Percentiles rank a stretch among this genome's conserved stretches.
Evolutionary conservation across 2,329 filamentous ascomycete genomes (phyloP).

Genomic region (Endocalyx cinctus): DNA sequence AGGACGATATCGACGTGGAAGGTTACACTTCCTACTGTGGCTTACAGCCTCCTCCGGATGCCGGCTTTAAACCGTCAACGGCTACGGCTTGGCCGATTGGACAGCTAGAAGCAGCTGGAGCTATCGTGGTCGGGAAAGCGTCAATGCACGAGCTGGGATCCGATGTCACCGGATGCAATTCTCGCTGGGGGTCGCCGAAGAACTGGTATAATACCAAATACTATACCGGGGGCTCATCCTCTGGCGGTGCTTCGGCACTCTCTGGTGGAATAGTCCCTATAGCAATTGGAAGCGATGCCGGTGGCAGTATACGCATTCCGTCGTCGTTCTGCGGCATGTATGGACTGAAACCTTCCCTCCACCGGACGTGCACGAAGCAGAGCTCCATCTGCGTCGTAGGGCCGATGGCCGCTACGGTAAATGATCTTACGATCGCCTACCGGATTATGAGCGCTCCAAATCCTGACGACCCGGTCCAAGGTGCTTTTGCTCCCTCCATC

Average conservation of each 20-base stretch:
- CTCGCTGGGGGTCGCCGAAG: constrained; percentile 65
- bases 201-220: constrained; percentile 75
- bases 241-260: constrained; percentile 68
- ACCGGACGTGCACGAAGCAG: constrained; percentile 57
- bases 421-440: constrained; percentile 79
- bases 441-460: constrained; percentile 72
- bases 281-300: constrained; percentile 69
- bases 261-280: constrained; percentile 70
- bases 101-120: constrained; percentile 69
- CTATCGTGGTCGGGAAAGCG: constrained; percentile 69
- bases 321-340: constrained; percentile 73
- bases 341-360: constrained; percentile 75
- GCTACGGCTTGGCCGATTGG: constrained; percentile 66
- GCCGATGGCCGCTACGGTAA: constrained; percentile 70
- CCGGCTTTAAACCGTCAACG: constrained; percentile 39
- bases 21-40: constrained; percentile 67
- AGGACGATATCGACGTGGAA: constrained; percentile 71
- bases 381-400: constrained; percentile 60
- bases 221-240: constrained; percentile 78
- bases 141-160: constrained; percentile 79
- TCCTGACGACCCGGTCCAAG: constrained; percentile 54
- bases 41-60: constrained; percentile 53
- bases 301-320: constrained; percentile 72
- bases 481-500: constrained; percentile 57
- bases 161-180: constrained; percentile 81